Conservation (phyloP, 164 flowering plant genomes). For the Sedum album region DNA sequence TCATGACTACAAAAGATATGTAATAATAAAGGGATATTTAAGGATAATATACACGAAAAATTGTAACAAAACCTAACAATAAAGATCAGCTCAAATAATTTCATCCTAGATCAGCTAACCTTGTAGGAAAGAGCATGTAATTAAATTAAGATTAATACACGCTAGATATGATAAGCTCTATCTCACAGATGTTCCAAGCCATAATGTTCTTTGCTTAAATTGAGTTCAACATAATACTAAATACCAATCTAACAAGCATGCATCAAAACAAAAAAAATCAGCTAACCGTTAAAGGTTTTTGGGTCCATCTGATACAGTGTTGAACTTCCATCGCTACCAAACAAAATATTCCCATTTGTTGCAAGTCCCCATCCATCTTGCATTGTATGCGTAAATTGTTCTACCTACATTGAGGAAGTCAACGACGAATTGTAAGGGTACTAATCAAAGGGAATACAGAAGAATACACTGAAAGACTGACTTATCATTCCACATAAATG, state of each 20-base stretch:
- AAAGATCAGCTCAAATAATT: neutral
- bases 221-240: neutral
- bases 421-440: neutral
- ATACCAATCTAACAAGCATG: neutral
- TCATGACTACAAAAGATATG: slow-evolving; percentile 35
- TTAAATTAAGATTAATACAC: neutral
- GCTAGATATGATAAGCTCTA: neutral
- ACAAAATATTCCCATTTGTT: slow-evolving; percentile 84
- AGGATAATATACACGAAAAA: too few species aligned
- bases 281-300: slow-evolving; percentile 48
- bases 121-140: neutral
- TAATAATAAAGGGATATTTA: too few species aligned
- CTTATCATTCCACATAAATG: slow-evolving; percentile 31
- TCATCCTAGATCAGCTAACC: neutral
- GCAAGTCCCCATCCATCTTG: slow-evolving; percentile 98
- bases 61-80: neutral
- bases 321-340: slow-evolving; percentile 96
- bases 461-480: slow-evolving; percentile 14
- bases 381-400: slow-evolving; percentile 68
- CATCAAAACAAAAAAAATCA: neutral
- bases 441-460: neutral
- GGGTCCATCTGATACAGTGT: slow-evolving; percentile 71
- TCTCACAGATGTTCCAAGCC: too few species aligned
- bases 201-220: too few species aligned
- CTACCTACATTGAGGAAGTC: slow-evolving; percentile 35